phyloP scores from a whole-genome alignment of 192 early-diverging fungal genomes.

The Coemansia sp. region DNA sequence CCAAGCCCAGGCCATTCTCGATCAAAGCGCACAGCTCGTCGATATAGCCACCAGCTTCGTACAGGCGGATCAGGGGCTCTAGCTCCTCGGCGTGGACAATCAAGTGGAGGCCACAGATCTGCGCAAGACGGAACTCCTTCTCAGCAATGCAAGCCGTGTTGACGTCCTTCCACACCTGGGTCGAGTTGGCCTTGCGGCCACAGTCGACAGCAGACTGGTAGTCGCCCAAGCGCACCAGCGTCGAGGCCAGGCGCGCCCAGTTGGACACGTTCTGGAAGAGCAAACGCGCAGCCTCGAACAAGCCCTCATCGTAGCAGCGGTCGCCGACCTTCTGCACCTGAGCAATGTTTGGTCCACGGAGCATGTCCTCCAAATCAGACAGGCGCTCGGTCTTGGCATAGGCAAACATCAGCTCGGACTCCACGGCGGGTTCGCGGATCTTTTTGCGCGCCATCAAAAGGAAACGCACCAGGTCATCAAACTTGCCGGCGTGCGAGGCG shows the following conservation, averaged over 20 bases:
- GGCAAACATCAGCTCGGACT: constrained; percentile 93
- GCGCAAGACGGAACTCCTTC: constrained; percentile 94
- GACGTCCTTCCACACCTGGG: constrained; percentile 99
- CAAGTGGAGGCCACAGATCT: constrained; percentile 96
- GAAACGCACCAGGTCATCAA: constrained; percentile 92
- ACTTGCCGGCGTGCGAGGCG: constrained; percentile 83
- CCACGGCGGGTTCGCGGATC: constrained; percentile 92
- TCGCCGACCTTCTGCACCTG: constrained; percentile 93
- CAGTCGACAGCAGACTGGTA: constrained; percentile 98
- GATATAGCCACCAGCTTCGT: constrained; percentile 88
- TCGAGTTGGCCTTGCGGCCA: constrained; percentile 97
- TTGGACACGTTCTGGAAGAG: constrained; percentile 96
- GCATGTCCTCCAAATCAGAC: constrained; percentile 92
- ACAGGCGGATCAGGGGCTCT: constrained; percentile 80
- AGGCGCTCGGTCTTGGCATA: constrained; percentile 94
- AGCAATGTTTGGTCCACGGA: constrained; percentile 90
- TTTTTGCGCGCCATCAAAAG: constrained; percentile 95
- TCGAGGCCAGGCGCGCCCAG: constrained; percentile 96
- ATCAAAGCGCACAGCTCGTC: constrained; percentile 89
- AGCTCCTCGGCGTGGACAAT: constrained; percentile 98
- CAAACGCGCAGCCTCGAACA: constrained; percentile 93
- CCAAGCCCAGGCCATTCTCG: constrained; percentile 92
- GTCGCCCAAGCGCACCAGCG: constrained; percentile 91
- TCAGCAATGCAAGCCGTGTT: constrained; percentile 94
- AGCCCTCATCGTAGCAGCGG: constrained; percentile 87